Base-by-base conservation (phyloP, 75 land plant genomes). In the Isoetes taiwanensis region DNA sequence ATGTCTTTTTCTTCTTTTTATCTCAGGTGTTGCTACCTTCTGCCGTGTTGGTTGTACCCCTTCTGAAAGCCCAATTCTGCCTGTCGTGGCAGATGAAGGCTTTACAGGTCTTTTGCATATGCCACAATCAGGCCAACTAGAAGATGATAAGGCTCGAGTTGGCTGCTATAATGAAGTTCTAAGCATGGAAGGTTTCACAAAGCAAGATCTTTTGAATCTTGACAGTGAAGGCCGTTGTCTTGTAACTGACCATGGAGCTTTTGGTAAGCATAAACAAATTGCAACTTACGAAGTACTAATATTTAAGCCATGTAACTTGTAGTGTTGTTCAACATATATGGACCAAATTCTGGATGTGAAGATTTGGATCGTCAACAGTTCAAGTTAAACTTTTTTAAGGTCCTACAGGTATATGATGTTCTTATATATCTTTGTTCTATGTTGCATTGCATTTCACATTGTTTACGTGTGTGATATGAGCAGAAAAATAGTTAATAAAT, bases 311-410 rank as follows among this genome's bases (percentile, higher is more conserved):
- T 31, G 10, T 55, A 39, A 55, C 20, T 12, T 32, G 32, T 76
- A 91, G 97, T 91, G 52, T 83, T 91, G 32, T 91, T 91, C 52
- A 91, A 91, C 46, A 11, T 91, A 30, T 91, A 91, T 81, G 97
- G 94, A 28, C 97, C 97, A 42, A 64, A 72, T 52, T 80, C 79
- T 64, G 68, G 46, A 0, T 2, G 53, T 41, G 81, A 71, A 43
- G 82, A 91, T 52, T n/a, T 54, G 11, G 89, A 77, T 19, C 76
- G 97, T 39, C 29, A 67, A 10, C 66, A 72, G 12, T 91, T 91
- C 57, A 91, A 87, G 76, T 9, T 60, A 16, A 59, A 55, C 0
- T 91, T 91, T 57, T 91, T 42, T 61, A 64, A 72, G 56, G 61
- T 79, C 12, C 64, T 91, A 57, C 85, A 86, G 87, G 97, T 90